Conservation (phyloP, 108 stramenopile species). For the Stephanodiscus minutulus region DNA sequence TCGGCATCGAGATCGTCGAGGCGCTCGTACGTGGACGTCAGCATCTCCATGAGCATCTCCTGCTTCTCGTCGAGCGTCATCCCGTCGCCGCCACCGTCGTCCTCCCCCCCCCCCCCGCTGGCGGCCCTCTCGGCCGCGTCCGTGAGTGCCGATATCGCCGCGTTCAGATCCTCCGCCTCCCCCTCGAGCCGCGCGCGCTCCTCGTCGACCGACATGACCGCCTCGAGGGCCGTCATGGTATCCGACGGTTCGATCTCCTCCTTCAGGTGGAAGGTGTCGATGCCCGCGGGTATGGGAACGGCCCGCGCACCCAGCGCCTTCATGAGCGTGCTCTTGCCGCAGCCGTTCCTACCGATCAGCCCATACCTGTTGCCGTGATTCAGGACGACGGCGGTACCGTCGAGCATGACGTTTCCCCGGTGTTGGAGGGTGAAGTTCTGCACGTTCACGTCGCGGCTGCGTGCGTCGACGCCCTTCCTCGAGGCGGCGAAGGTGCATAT, state of each 20-base stretch:
- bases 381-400: slow-evolving; percentile 90
- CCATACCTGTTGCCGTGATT: slow-evolving; percentile 98
- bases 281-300: slow-evolving; percentile 93
- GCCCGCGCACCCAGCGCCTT: slow-evolving; percentile 90
- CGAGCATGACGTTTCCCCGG: slow-evolving; percentile 89
- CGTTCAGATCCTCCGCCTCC: slow-evolving; percentile 92
- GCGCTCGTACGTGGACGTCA: slow-evolving; percentile 76
- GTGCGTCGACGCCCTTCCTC: slow-evolving; percentile 81
- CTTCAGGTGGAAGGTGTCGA: slow-evolving; percentile 95
- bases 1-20: slow-evolving; percentile 96
- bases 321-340: slow-evolving; percentile 84
- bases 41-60: slow-evolving; percentile 88
- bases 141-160: slow-evolving; percentile 64
- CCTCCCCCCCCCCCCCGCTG: slow-evolving; percentile 16
- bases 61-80: slow-evolving; percentile 81
- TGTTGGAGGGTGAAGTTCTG: slow-evolving; percentile 93
- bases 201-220: slow-evolving; percentile 97
- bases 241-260: slow-evolving; percentile 95
- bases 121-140: slow-evolving; percentile 64
- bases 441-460: slow-evolving; percentile 93
- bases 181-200: slow-evolving; percentile 87
- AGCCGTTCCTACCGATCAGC: slow-evolving; percentile 82
- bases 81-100: slow-evolving; percentile 45
- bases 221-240: slow-evolving; percentile 94
- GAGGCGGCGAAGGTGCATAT: slow-evolving; percentile 78